A percentile compares a stretch with the other conserved stretches of the same genome.
Evolutionary conservation across 768 basidiomycete genomes (phyloP).

Genomic region (Termitomyces sp.): DNA sequence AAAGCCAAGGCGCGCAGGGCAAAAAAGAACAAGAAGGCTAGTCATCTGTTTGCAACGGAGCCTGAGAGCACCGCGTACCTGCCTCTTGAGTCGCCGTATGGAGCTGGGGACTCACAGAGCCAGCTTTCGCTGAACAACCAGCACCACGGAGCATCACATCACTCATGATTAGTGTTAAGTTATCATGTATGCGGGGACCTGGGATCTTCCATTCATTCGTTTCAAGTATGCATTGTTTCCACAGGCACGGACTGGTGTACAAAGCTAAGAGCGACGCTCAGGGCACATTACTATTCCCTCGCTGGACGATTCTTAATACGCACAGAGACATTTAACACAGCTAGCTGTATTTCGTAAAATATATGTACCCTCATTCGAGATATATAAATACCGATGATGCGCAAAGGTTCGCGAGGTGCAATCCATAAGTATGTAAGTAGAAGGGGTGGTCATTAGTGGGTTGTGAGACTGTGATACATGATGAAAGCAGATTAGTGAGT

Average conservation of each 20-base stretch:
- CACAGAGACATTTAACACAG: neutral
- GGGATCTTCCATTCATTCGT: neutral
- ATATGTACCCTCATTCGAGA: neutral
- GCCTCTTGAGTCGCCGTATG: conserved; percentile 20
- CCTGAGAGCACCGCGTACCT: conserved; percentile 26
- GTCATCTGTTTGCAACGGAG: conserved; percentile 19
- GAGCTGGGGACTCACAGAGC: conserved; percentile 9
- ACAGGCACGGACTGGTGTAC: conserved; percentile 2
- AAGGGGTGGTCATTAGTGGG: neutral
- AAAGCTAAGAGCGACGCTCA: neutral
- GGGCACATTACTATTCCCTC: conserved; percentile 6
- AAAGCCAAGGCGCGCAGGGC: conserved; percentile 19
- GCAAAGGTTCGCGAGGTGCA: neutral
- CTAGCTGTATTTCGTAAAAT: conserved; percentile 6
- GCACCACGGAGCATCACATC: conserved; percentile 1
- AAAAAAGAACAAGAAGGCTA: conserved; percentile 15
- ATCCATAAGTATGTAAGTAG: neutral
- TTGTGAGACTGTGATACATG: neutral
- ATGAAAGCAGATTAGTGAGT: neutral
- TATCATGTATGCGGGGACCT: neutral
- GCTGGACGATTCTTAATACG: conserved; percentile 16
- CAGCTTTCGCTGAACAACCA: conserved; percentile 9
- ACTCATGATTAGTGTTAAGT: neutral
- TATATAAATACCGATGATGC: neutral
- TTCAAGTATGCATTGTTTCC: neutral